Evolutionary conservation across 78 protist genomes (phyloP), one percentile per base, ranked within the genome.

Genomic region (Capsaspora owczarzaki): DNA sequence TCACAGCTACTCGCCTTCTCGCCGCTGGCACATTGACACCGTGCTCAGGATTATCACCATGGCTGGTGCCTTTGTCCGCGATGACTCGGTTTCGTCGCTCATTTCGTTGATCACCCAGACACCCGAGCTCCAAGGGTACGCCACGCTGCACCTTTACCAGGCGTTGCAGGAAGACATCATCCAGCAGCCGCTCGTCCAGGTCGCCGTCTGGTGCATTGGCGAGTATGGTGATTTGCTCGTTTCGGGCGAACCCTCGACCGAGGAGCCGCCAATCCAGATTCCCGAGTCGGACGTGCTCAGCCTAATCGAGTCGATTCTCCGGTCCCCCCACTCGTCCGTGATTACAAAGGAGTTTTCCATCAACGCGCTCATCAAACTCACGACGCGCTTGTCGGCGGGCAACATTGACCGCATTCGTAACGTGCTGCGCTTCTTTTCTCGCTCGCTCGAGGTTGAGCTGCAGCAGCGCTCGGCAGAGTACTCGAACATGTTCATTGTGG

Each of bases 11-110:
- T 87, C 98, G 40, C 96, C 98, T 37, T 86, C 66, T 46, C n/a
- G 70, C 61, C 87, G 92, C 33, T 97, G 99, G 99, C 97, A 95
- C 47, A 71, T 92, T 33, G 98, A 97, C 85, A 95, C 95, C 5
- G 47, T 93, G 38, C 61, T 96, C 51, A 38, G 87, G 56, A 89
- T 94, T 25, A 68, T 97, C 85, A n/a, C 46, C 46, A 60, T 80
- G 37, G 85, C 94, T 14, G 89, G 95, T n/a, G 78, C 83, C 63
- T 86, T 68, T 53, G 88, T 87, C 46, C 89, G 81, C 2, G 97
- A 90, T n/a, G 94, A 92, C 66, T 80, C 87, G 12, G 87, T 87
- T 29, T 61, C 87, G 31, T 80, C 66, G 47, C 5, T 93, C 51
- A 63, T 84, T 56, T 56, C 74, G 72, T 69, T 92, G 74, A 82